Evolutionary conservation across 1,139 yeast genomes (phyloP).

Genomic region (Candida tropicalis): DNA sequence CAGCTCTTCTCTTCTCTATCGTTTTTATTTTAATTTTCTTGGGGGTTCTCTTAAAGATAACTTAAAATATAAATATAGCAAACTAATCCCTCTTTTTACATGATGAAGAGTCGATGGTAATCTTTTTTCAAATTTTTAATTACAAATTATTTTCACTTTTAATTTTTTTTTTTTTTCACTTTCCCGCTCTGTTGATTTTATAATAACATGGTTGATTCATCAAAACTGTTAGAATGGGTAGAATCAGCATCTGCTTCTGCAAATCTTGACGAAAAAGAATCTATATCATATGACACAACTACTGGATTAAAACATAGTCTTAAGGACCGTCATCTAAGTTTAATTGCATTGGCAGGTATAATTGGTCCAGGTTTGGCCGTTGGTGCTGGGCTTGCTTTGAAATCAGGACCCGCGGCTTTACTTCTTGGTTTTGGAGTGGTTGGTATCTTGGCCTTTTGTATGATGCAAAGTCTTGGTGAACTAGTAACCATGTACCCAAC

Average conservation of each 20-base stretch:
- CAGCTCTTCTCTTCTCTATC: neutral
- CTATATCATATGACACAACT: slow-evolving; percentile 11
- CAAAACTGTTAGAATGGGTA: slow-evolving; percentile 1
- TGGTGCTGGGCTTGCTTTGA: slow-evolving; percentile 48
- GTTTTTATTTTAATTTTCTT: neutral
- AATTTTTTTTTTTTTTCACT: neutral
- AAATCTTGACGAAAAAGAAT: neutral
- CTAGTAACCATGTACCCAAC: slow-evolving; percentile 53
- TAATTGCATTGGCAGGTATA: slow-evolving; percentile 56
- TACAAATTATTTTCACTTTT: too few species aligned
- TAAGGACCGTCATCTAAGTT: slow-evolving; percentile 47
- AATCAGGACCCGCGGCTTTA: slow-evolving; percentile 49
- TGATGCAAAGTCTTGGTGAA: slow-evolving; percentile 64
- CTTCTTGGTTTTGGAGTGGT: slow-evolving; percentile 50
- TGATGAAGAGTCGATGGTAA: too few species aligned
- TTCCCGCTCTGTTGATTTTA: too few species aligned
- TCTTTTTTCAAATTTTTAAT: too few species aligned
- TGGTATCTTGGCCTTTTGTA: slow-evolving; percentile 56
- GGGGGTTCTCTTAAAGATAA: neutral
- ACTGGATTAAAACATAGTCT: slow-evolving; percentile 32
- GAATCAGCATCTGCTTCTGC: neutral
- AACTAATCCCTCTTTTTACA: neutral
- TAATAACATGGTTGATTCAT: neutral
- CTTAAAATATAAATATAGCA: neutral
- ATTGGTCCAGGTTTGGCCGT: slow-evolving; percentile 57